Conservation (phyloP, 352 stramenopile species). For the Halophytophthora batemanensis region DNA sequence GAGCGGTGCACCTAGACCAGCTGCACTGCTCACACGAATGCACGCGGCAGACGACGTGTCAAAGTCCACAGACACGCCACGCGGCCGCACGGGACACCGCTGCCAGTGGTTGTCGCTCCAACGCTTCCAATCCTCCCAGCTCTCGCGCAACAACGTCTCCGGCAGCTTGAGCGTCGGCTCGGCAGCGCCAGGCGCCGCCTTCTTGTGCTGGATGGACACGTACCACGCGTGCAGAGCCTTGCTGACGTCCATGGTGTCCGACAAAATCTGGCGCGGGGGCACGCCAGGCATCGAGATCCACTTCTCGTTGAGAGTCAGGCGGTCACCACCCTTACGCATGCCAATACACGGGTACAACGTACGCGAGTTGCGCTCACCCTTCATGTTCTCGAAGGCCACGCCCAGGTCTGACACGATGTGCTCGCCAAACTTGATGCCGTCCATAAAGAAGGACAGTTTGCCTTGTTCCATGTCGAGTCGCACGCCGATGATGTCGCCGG, state of each 20-base stretch:
- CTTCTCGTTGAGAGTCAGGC: constrained; percentile 95
- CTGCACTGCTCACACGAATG: constrained; percentile 82
- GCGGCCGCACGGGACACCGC: constrained; percentile 72
- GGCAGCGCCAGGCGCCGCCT: constrained; percentile 9
- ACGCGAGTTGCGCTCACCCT: constrained; percentile 74
- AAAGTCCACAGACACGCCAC: constrained; percentile 92
- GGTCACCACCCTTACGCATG: constrained; percentile 93
- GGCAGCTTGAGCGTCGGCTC: constrained; percentile 44
- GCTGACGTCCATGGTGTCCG: constrained; percentile 88
- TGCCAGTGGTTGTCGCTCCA: constrained; percentile 85
- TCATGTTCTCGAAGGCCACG: constrained; percentile 95
- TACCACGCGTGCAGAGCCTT: constrained; percentile 87
- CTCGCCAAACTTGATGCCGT: constrained; percentile 99
- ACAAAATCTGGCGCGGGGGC: constrained; percentile 64
- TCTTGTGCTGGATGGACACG: constrained; percentile 43
- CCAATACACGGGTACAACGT: constrained; percentile 96
- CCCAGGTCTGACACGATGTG: constrained; percentile 98
- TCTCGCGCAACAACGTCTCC: constrained; percentile 55
- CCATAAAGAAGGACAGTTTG: constrained; percentile 98
- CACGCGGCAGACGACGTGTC: constrained; percentile 90
- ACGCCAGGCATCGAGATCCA: constrained; percentile 89
- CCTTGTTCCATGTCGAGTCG: constrained; percentile 98
- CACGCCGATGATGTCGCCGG: constrained; percentile 98
- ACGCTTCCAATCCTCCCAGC: constrained; percentile 81
- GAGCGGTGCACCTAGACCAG: constrained; percentile 88